These are phyloP conservation scores for Exophiala sp. DNA, from an alignment of 2,329 filamentous ascomycete species.

Conservation along the genomic window DNA sequence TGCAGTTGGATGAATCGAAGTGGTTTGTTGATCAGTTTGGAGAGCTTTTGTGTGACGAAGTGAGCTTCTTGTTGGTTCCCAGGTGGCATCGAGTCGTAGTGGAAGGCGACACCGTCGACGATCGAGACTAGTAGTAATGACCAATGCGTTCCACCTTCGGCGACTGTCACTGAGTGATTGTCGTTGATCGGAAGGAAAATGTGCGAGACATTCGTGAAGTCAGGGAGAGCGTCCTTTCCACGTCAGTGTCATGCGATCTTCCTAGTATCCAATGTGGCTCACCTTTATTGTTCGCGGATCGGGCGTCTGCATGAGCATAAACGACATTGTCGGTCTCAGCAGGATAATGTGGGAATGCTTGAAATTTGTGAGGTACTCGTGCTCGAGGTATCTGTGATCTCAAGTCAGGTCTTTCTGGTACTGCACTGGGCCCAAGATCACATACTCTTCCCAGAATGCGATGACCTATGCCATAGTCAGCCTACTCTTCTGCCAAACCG, in stretches of 20 bases:
- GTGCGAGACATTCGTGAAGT: constrained; percentile 78
- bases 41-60: constrained; percentile 65
- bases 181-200: constrained; percentile 97
- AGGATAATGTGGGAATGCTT: constrained; percentile 84
- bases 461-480: constrained; percentile 63
- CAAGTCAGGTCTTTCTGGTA: constrained; percentile 10
- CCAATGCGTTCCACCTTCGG: constrained; percentile 95
- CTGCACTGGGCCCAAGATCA: constrained; percentile 10
- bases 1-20: constrained; percentile 72
- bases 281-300: constrained; percentile 53
- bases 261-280: not conserved
- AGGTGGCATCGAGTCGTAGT: constrained; percentile 84
- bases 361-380: constrained; percentile 75
- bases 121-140: constrained; percentile 84
- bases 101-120: constrained; percentile 87
- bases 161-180: constrained; percentile 66
- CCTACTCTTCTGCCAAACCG: not conserved
- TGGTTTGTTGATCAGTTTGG: constrained; percentile 63
- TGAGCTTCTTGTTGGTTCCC: constrained; percentile 73
- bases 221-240: constrained; percentile 67
- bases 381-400: constrained; percentile 68
- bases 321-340: constrained; percentile 87
- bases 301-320: constrained; percentile 75
- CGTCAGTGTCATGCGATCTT: constrained; percentile 33
- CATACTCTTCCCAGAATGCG: constrained; percentile 94